These are phyloP conservation scores for Sanguinoderma infundibulare DNA, from an alignment of 1,284 basidiomycete genomes.

Conservation along the genomic window DNA sequence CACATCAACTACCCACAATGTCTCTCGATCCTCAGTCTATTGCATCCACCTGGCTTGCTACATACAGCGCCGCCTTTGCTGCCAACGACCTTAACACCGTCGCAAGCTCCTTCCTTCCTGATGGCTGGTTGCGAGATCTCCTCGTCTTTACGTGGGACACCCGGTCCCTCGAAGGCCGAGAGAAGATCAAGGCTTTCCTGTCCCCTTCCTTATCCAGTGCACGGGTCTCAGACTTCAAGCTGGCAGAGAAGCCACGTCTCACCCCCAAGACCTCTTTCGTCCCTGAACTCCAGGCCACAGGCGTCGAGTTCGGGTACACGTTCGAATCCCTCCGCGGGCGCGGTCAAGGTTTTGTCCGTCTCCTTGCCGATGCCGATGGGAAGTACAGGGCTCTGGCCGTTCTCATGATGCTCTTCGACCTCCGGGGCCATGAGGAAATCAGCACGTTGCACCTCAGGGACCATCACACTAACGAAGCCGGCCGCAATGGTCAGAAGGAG, in stretches of 20 bases:
- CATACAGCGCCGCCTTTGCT: constrained; percentile 43
- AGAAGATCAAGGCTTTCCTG: constrained; percentile 47
- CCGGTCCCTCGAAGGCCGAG: constrained; percentile 54
- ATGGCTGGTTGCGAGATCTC: constrained; percentile 60
- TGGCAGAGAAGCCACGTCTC: constrained; percentile 35
- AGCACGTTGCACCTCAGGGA: constrained; percentile 12
- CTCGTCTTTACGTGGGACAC: constrained; percentile 66
- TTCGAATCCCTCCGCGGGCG: constrained; percentile 43
- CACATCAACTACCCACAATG: constrained; percentile 6
- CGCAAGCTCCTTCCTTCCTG: constrained; percentile 43
- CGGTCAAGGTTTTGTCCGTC: constrained; percentile 43
- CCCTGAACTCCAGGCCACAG: constrained; percentile 22
- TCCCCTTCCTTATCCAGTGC: constrained; percentile 34
- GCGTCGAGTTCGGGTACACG: constrained; percentile 37
- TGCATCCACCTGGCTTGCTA: constrained; percentile 49
- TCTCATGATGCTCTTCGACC: constrained; percentile 34
- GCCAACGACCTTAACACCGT: constrained; percentile 41
- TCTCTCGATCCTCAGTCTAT: constrained; percentile 24
- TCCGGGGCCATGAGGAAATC: constrained; percentile 38
- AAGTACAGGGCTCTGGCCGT: constrained; percentile 30
- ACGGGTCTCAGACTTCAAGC: constrained; percentile 32
- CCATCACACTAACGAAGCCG: constrained; percentile 6
- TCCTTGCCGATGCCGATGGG: constrained; percentile 28
- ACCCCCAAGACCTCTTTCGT: constrained; percentile 31
- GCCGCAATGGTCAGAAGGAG: constrained; percentile 22